Conservation (phyloP, 148 eudicot species). For the Linanthus parryae region DNA sequence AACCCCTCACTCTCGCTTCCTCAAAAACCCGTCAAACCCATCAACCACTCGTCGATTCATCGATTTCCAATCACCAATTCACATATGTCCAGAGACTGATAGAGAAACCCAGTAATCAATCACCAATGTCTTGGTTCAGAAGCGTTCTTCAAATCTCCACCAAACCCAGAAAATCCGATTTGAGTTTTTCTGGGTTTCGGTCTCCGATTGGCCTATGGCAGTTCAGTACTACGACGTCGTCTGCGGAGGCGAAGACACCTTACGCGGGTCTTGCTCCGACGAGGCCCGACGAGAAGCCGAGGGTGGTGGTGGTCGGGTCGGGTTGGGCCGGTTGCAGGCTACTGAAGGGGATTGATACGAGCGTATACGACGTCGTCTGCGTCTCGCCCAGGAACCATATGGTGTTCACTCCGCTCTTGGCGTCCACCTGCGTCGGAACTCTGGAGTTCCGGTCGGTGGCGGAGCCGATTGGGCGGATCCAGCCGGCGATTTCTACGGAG, state of each 20-base stretch:
- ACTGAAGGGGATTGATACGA: slow-evolving; percentile 73
- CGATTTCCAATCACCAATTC: too few species aligned
- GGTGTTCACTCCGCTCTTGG: slow-evolving; percentile 92
- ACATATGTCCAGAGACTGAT: too few species aligned
- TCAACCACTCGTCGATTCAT: too few species aligned
- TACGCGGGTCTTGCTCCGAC: slow-evolving; percentile 62
- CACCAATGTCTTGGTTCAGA: not conserved
- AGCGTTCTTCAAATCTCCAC: not conserved
- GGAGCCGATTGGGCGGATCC: slow-evolving; percentile 83
- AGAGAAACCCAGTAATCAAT: too few species aligned
- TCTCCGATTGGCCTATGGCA: slow-evolving; percentile 20
- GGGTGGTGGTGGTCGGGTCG: slow-evolving; percentile 81
- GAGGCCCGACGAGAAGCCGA: slow-evolving; percentile 67
- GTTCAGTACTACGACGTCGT: slow-evolving; percentile 11
- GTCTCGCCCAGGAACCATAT: slow-evolving; percentile 94
- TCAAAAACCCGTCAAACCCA: too few species aligned
- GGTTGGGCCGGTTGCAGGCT: slow-evolving; percentile 99
- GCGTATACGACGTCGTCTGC: slow-evolving; percentile 68
- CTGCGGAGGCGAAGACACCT: not conserved
- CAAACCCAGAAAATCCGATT: not conserved
- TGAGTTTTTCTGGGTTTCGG: too few species aligned
- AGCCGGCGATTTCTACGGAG: slow-evolving; percentile 79
- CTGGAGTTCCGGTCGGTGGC: slow-evolving; percentile 96
- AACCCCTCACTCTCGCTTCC: too few species aligned
- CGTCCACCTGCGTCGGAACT: slow-evolving; percentile 93